These are phyloP conservation scores for Magnusiomyces ingens DNA, from an alignment of 1,139 yeast genomes.

Conservation along the genomic window DNA sequence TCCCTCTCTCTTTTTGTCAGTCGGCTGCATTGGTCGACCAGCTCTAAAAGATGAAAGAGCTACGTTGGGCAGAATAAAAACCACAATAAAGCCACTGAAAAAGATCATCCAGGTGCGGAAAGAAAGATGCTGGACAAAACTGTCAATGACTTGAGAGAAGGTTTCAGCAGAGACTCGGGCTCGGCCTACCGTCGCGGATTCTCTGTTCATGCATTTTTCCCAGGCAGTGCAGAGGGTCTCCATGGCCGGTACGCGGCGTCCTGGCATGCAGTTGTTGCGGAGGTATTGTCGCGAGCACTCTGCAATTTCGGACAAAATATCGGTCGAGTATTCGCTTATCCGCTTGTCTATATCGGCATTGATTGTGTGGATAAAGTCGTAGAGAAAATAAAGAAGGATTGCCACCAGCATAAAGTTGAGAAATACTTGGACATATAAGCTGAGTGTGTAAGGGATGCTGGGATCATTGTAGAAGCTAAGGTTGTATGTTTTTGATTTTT, in stretches of 20 bases:
- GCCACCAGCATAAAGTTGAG: constrained; percentile 57
- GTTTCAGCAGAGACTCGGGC: constrained; percentile 76
- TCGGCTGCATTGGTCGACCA: not conserved
- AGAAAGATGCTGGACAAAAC: constrained; percentile 66
- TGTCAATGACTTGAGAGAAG: constrained; percentile 72
- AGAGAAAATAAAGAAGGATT: constrained; percentile 48
- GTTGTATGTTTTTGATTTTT: not conserved
- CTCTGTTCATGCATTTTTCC: constrained; percentile 82
- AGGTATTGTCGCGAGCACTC: constrained; percentile 64
- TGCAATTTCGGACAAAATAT: constrained; percentile 59
- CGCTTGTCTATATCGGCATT: constrained; percentile 64
- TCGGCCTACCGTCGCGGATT: constrained; percentile 62
- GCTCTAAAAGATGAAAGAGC: constrained; percentile 10
- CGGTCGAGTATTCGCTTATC: constrained; percentile 55
- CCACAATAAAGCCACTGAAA: constrained; percentile 38
- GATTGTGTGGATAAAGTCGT: constrained; percentile 52
- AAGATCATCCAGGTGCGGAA: constrained; percentile 62
- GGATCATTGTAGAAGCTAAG: constrained; percentile 36
- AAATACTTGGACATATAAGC: constrained; percentile 63
- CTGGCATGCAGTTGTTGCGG: constrained; percentile 60
- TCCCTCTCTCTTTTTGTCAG: not conserved
- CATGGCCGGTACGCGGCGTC: constrained; percentile 57
- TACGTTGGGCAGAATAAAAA: constrained; percentile 10
- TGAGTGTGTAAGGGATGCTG: constrained; percentile 56
- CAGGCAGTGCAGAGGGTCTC: constrained; percentile 66